A percentile compares a stretch with the other conserved stretches of the same genome.
These are phyloP conservation scores for Diaporthe ilicicola DNA, from an alignment of 2,329 filamentous ascomycete species.

Conservation along the genomic window DNA sequence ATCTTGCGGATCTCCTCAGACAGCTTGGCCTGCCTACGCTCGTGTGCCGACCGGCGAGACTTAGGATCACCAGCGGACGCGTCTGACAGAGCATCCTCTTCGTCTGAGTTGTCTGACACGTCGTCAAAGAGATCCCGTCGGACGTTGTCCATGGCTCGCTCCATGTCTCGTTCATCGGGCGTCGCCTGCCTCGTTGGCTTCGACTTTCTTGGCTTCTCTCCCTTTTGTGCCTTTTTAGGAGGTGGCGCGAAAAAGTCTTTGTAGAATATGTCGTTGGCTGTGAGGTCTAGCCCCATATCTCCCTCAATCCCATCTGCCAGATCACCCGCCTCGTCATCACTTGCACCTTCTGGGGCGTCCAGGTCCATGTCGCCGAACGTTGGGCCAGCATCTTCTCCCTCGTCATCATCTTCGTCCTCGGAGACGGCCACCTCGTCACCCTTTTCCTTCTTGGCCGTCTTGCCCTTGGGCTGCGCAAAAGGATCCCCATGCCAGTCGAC, in stretches of 20 bases:
- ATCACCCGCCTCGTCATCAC: slow-evolving; percentile 66
- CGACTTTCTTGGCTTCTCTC: slow-evolving; percentile 50
- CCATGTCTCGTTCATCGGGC: slow-evolving; percentile 72
- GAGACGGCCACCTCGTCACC: slow-evolving; percentile 39
- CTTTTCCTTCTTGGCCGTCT: slow-evolving; percentile 38
- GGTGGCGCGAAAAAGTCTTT: slow-evolving; percentile 94
- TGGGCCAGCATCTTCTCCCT: slow-evolving; percentile 79
- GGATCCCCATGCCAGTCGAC: slow-evolving; percentile 90
- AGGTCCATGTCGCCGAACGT: slow-evolving; percentile 85
- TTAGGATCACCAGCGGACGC: slow-evolving; percentile 74
- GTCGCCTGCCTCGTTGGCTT: slow-evolving; percentile 48
- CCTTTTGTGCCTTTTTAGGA: slow-evolving; percentile 72
- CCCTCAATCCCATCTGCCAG: slow-evolving; percentile 63
- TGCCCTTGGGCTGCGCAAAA: slow-evolving; percentile 48
- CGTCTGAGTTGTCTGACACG: slow-evolving; percentile 69
- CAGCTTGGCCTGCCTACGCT: slow-evolving; percentile 85
- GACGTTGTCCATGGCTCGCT: slow-evolving; percentile 86
- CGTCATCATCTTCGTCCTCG: slow-evolving; percentile 53
- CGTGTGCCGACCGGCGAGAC: slow-evolving; percentile 83
- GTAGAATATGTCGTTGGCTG: slow-evolving; percentile 91
- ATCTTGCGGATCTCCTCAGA: slow-evolving; percentile 90
- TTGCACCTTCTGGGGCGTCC: slow-evolving; percentile 75
- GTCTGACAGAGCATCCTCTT: slow-evolving; percentile 71
- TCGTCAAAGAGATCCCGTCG: slow-evolving; percentile 92
- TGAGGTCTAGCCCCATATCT: slow-evolving; percentile 57